Base-by-base conservation (phyloP, 202 grass and related monocot species). In the Carex arenaria region DNA sequence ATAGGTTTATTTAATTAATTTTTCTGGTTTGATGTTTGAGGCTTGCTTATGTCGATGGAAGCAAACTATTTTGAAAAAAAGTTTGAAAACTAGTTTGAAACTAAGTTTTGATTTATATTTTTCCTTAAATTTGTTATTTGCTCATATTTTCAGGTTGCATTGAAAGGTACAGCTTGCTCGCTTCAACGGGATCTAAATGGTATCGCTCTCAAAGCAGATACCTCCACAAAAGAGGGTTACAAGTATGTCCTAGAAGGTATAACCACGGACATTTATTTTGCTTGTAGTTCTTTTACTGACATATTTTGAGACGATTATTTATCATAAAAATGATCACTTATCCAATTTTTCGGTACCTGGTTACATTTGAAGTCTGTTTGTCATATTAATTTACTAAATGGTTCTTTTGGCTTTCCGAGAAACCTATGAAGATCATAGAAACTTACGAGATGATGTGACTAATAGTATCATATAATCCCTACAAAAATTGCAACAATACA, bases 191-290 rank as follows among this genome's bases (percentile, higher is more conserved):
- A 81, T 81, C 61, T 81, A 17, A 81, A 81, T 49, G 4, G n/a
- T 2, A 81, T 66, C 53, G 79, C 61, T 5, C 19, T 45, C 26
- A 26, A 26, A 34, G 79, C 79, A 67, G 43, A 82, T 82, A 82
- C 79, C 17, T 53, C 79, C 0, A 82, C 79, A 34, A 12, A 51
- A 52, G 63, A 82, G 62, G 79, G 79, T 49, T 82, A 64, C 63
- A 82, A 65, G 38, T 65, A 67, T 53, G 17, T 82, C 22, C 28
- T 82, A 9, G 63, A 62, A 82, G 79, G 79, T 65, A 82, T 40
- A 49, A 64, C 34, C 8, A 45, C 22, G 7, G 30, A 81, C 65
- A 1, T 11, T 60, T 4, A 64, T 47, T 9, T 45, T 64, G 66
- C 38, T 43, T 65, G 28, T 15, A 42, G 13, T 4, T 64, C 28